Evolutionary conservation across 1,284 basidiomycete species (phyloP), one percentile per base, ranked within the genome.

Genomic region (Sporisorium iseilematis-ciliati): DNA sequence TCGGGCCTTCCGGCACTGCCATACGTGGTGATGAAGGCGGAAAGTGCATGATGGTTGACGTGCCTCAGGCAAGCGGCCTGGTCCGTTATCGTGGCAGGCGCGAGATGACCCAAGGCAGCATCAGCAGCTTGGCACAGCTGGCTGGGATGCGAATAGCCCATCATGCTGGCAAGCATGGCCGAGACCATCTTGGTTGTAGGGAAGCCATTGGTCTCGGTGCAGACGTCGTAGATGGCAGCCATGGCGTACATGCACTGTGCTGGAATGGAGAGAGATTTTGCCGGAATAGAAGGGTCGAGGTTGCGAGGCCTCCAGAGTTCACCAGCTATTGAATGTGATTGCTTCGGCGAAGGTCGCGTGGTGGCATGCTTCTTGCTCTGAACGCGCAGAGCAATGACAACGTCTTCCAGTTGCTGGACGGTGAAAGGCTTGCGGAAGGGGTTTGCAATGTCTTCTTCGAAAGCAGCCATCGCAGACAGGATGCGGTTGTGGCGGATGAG

Each of bases 211-310:
- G 16, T 56, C 23, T 64, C 41, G 29, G 70, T 20, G 26, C 59
- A 63, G 14, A 48, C 54, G 25, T 77, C 75, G 48, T 62, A 77
- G 57, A 77, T 62, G 38, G 57, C 55, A 7, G 70, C 49, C 45
- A 77, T 73, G 40, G 75, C 75, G 31, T 69, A 69, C 48, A 69
- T 55, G 59, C 75, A 73, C 46, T 77, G 75, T 7, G 48, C 25
- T 4, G 64, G 61, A 40, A 77, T 64, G 10, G 70, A 49, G 0
- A 77, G 56, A 18, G 62, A 42, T 23, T 65, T 66, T 23, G 63
- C 62, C 8, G 57, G 50, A 21, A 74, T 64, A 52, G 58, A 26
- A 2, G 65, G 55, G 23, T 67, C 57, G 0, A 76, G 62, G 3
- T 38, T 46, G 11, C 40, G 4, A 5, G 74, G 74, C 8, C 67